These are phyloP conservation scores for Biscutella laevigata DNA, from an alignment of 441 rosid genomes.

Conservation along the genomic window DNA sequence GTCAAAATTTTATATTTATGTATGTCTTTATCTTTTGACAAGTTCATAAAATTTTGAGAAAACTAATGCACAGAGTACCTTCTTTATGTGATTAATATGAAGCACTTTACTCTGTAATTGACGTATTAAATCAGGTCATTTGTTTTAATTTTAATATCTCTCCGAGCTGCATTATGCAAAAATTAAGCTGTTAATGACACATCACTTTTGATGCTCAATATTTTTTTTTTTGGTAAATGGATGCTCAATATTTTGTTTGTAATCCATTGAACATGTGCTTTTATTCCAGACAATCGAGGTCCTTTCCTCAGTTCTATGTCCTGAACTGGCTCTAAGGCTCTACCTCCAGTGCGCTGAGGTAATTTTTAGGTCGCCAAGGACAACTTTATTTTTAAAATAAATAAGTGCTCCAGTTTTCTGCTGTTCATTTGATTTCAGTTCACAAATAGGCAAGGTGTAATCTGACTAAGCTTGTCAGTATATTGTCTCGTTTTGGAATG, in stretches of 20 bases:
- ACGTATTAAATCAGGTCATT: background rate
- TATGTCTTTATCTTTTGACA: background rate
- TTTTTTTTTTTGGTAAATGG: too few species aligned
- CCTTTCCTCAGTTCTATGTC: constrained; percentile 51
- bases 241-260: too few species aligned
- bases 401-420: background rate
- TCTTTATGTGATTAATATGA: background rate
- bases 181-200: background rate
- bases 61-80: background rate
- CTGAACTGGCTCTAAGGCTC: constrained; percentile 68
- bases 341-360: constrained; percentile 79
- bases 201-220: background rate
- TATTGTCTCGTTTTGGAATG: background rate
- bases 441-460: background rate
- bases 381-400: background rate
- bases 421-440: background rate
- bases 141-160: constrained; percentile 1
- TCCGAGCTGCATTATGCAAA: background rate
- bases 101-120: constrained; percentile 4
- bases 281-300: constrained; percentile 50
- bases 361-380: constrained; percentile 14
- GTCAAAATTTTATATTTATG: background rate
- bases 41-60: background rate
- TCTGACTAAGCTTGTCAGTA: background rate
- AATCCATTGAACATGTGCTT: background rate